Evolutionary conservation across 768 basidiomycete species (phyloP).

Genomic region (Cantharellus cinnabarinus): DNA sequence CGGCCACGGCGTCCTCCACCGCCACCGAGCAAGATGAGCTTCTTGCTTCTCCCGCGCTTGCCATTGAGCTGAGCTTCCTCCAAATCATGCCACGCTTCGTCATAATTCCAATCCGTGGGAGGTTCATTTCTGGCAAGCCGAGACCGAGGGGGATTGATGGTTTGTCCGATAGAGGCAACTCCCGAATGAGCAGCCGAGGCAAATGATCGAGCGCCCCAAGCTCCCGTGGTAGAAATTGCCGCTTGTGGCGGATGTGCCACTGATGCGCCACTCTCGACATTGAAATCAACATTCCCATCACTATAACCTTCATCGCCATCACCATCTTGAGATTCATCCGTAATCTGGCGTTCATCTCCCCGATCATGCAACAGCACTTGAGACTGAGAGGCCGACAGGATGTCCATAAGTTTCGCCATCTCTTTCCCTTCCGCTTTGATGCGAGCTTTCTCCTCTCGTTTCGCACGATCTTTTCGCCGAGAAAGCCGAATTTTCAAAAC

Average conservation of each 20-base stretch:
- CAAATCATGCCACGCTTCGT: slow-evolving; percentile 63
- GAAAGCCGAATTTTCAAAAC: slow-evolving; percentile 55
- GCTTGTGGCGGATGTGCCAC: too few relatives aligned
- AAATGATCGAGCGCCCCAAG: slow-evolving; percentile 66
- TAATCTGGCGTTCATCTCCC: not conserved
- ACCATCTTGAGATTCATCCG: not conserved
- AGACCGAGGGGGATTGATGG: not conserved
- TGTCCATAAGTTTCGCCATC: slow-evolving; percentile 21
- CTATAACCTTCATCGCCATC: slow-evolving; percentile 5
- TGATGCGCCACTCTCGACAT: too few relatives aligned
- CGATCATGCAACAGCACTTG: not conserved
- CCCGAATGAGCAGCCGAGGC: slow-evolving; percentile 50
- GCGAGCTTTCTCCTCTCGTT: slow-evolving; percentile 74
- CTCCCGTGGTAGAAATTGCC: slow-evolving; percentile 22
- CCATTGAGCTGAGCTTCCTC: slow-evolving; percentile 29
- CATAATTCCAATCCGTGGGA: slow-evolving; percentile 57
- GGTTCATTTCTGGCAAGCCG: not conserved
- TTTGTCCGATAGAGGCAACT: slow-evolving; percentile 8
- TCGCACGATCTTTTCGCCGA: slow-evolving; percentile 59
- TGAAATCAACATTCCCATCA: too few relatives aligned
- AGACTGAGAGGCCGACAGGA: not conserved
- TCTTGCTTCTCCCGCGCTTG: slow-evolving; percentile 37
- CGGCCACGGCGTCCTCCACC: slow-evolving; percentile 14
- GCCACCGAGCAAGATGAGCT: slow-evolving; percentile 52
- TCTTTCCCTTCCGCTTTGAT: slow-evolving; percentile 58